These are phyloP conservation scores for Pythium dissotocum DNA, from an alignment of 352 stramenopile species.

Conservation along the genomic window DNA sequence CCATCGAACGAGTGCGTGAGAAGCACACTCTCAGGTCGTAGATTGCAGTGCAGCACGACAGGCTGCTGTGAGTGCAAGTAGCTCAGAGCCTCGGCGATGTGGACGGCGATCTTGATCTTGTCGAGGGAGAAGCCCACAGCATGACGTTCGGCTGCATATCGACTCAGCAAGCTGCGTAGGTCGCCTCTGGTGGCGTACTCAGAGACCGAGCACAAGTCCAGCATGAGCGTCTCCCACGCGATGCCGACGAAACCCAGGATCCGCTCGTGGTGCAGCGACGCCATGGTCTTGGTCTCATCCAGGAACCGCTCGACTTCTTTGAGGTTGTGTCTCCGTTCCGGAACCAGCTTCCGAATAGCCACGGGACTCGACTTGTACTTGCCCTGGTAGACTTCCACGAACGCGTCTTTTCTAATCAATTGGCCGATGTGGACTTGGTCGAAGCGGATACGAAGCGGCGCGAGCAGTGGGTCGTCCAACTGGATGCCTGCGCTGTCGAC, in stretches of 20 bases:
- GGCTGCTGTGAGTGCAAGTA: background rate
- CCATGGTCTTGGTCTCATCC: background rate
- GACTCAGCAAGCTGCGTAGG: background rate
- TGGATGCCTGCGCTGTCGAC: background rate
- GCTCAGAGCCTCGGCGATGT: background rate
- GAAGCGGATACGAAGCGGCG: slow-evolving; percentile 2
- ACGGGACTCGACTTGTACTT: slow-evolving; percentile 4
- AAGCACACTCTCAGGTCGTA: background rate
- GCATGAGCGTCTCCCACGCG: background rate
- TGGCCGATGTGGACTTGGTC: slow-evolving; percentile 5
- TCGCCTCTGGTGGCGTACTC: background rate
- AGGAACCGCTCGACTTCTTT: background rate
- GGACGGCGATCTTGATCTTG: background rate
- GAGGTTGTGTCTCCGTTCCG: background rate
- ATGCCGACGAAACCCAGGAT: background rate
- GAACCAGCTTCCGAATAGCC: background rate
- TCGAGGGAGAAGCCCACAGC: background rate
- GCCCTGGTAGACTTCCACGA: background rate
- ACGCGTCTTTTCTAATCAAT: slow-evolving; percentile 12
- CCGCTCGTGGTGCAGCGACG: background rate
- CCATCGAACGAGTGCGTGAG: background rate
- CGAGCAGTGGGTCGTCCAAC: background rate
- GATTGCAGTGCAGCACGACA: background rate
- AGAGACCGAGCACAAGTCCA: background rate
- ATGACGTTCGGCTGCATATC: background rate